Conservation (phyloP, 2,329 filamentous ascomycete species). For the Fusarium nisikadoi region DNA sequence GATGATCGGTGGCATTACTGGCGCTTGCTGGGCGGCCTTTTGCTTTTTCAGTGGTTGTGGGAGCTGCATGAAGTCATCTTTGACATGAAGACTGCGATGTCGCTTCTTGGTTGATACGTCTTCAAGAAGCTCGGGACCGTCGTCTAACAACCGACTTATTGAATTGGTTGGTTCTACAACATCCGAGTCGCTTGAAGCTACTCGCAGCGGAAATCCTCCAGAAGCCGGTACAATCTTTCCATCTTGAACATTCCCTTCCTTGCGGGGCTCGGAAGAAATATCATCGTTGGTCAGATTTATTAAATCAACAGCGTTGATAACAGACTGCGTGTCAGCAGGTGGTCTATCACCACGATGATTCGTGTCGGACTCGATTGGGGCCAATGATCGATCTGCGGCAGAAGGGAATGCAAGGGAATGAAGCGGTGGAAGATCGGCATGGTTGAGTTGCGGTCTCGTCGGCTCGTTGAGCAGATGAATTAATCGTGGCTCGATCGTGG, state of each 20-base stretch:
- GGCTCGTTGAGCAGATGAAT: conserved; percentile 72
- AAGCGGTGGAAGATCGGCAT: conserved; percentile 65
- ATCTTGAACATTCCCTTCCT: conserved; percentile 38
- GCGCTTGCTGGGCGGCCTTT: conserved; percentile 65
- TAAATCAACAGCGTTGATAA: conserved; percentile 22
- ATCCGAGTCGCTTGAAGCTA: conserved; percentile 55
- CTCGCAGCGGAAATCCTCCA: conserved; percentile 52
- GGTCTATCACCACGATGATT: conserved; percentile 54
- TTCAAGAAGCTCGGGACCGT: conserved; percentile 55
- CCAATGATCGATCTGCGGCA: conserved; percentile 58
- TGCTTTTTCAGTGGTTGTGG: conserved; percentile 74
- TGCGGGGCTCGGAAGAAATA: conserved; percentile 35
- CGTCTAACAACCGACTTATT: conserved; percentile 59
- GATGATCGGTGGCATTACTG: conserved; percentile 70
- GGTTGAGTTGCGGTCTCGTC: conserved; percentile 58
- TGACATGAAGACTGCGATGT: conserved; percentile 58
- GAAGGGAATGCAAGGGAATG: conserved; percentile 59
- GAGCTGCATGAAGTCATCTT: conserved; percentile 72
- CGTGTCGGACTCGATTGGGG: conserved; percentile 64
- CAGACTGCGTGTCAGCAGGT: conserved; percentile 29
- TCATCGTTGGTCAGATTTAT: conserved; percentile 39
- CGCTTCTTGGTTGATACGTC: conserved; percentile 66
- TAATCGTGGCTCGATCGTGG: conserved; percentile 74
- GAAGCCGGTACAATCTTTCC: conserved; percentile 39
- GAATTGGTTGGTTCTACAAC: conserved; percentile 54